Conservation (phyloP, 768 basidiomycete genomes). For the Podaxis mareebaensis region DNA sequence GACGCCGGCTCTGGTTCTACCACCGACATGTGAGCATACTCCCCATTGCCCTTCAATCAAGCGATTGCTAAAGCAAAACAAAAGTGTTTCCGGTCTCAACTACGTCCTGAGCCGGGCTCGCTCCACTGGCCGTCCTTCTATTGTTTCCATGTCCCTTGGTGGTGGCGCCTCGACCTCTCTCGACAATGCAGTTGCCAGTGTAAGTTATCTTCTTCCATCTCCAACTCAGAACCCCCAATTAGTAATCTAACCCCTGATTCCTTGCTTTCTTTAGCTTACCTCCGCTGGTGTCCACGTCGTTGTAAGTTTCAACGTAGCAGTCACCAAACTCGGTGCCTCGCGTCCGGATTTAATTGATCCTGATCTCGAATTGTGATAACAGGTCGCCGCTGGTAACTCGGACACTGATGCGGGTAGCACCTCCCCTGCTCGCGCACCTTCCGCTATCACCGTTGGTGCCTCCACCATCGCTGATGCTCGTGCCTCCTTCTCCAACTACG, state of each 20-base stretch:
- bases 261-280: slow-evolving; percentile 21
- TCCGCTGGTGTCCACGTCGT: slow-evolving; percentile 26
- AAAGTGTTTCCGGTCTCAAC: neutral
- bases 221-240: too few relatives aligned
- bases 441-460: slow-evolving; percentile 37
- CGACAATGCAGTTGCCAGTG: slow-evolving; percentile 22
- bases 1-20: slow-evolving; percentile 22
- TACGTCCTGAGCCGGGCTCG: neutral
- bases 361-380: neutral
- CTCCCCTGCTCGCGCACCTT: slow-evolving; percentile 32
- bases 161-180: slow-evolving; percentile 21
- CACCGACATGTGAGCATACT: slow-evolving; percentile 21
- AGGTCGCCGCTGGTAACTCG: slow-evolving; percentile 31
- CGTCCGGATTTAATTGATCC: neutral
- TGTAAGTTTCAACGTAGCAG: slow-evolving; percentile 7
- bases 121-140: slow-evolving; percentile 20
- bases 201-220: slow-evolving; percentile 1
- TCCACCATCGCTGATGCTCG: slow-evolving; percentile 30
- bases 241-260: neutral
- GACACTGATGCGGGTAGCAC: slow-evolving; percentile 26
- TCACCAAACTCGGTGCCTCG: neutral
- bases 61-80: neutral
- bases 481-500: slow-evolving; percentile 34
- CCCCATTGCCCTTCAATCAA: neutral
- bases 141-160: slow-evolving; percentile 24